phyloP scores from a whole-genome alignment of 345 rosid genomes.

The Adansonia digitata region DNA sequence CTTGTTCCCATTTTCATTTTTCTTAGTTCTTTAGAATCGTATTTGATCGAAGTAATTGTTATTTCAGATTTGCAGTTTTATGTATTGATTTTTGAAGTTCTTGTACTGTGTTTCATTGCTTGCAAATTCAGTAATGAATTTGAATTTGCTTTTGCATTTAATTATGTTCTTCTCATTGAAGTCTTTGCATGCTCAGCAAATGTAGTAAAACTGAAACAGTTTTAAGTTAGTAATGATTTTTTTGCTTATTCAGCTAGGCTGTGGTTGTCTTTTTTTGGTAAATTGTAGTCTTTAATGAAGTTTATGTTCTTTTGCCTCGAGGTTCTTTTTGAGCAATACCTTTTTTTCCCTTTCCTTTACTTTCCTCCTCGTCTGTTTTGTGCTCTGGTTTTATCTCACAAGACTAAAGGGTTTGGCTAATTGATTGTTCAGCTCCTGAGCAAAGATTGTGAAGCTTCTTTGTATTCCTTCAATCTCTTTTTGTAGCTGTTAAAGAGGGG shows the following conservation, averaged over 20 bases:
- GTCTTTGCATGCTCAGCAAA: not conserved
- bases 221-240: not conserved
- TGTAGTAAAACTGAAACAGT: constrained; percentile 5
- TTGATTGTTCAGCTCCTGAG: constrained; percentile 20
- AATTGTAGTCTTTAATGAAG: constrained; percentile 3
- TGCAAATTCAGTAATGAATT: not conserved
- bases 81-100: not conserved
- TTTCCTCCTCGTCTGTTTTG: not conserved
- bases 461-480: not conserved
- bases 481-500: not conserved
- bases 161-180: not conserved
- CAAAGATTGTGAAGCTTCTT: constrained; percentile 12
- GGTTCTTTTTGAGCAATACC: not conserved
- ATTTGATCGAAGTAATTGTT: not conserved
- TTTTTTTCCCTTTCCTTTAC: not conserved
- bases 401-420: not conserved
- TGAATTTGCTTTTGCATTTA: not conserved
- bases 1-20: not conserved
- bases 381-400: not conserved
- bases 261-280: not conserved
- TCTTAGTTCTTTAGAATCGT: not conserved
- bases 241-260: not conserved
- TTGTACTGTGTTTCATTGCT: not conserved
- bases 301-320: not conserved
- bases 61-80: not conserved